Base-by-base conservation (phyloP, 352 stramenopile species). In the Pythium dissotocum region DNA sequence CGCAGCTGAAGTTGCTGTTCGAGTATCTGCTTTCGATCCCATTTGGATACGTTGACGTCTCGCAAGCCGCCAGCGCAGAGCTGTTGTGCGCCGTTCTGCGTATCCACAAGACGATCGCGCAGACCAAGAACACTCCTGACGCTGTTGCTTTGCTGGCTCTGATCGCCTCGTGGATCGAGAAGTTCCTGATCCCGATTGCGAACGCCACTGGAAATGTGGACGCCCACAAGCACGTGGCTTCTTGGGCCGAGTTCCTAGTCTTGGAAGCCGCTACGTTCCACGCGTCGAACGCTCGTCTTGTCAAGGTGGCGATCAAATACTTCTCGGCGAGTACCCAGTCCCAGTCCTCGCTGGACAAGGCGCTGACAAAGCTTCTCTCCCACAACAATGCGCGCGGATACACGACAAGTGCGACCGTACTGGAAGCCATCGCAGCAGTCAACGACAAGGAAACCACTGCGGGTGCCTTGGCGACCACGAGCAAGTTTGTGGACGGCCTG, bases 401-500 rank as follows among this genome's bases (percentile, higher is more conserved):
- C 24, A 48, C 32, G 42, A 71, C 63, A 6, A 64, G 61, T 38
- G 67, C 70, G 12, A 52, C 14, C 2, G 65, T 74, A 4, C 16
- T 77, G n/a, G 58, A 67, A 16, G 63, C 69, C 0, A 24, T 76
- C 6, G 51, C 54, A 77, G 13, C 61, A 12, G 8, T 67, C n/a
- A 68, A 74, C 30, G 84, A 75, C 63, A 69, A 73, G 28, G 64
- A 76, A 44, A 46, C 70, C 4, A n/a, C 36, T 13, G 26, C 30
- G 18, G 13, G 24, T 10, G 32, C 49, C 7, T 49, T 63, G 18
- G 67, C 52, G 21, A 61, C 65, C n/a, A 53, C 46, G 18, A 30
- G 46, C 60, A 44, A 54, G 5, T 82, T 88, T 71, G 70, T 79
- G 13, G 73, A 63, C 4, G 38, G 79, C 36, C 56, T 91, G 42